Conservation (phyloP, 1,284 basidiomycete genomes). For the Dichomitus squalens region DNA sequence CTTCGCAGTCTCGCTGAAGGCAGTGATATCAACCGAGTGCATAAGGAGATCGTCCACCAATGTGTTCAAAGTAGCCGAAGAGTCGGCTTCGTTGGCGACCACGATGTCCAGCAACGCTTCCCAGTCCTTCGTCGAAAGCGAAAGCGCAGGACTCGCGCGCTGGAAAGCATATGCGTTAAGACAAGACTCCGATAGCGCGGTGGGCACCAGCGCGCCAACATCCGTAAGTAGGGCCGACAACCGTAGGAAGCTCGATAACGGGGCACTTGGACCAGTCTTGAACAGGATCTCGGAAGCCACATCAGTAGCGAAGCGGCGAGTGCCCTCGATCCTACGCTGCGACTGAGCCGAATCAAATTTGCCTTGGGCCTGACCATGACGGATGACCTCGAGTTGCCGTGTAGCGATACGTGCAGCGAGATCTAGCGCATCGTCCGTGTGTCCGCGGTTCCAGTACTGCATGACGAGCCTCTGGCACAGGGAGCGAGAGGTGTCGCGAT, state of each 20-base stretch:
- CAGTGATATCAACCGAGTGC: slow-evolving; percentile 20
- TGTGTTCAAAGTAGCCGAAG: slow-evolving; percentile 20
- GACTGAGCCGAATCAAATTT: slow-evolving; percentile 18
- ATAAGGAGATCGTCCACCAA: slow-evolving; percentile 22
- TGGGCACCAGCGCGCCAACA: slow-evolving; percentile 18
- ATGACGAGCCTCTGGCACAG: slow-evolving; percentile 23
- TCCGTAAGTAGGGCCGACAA: slow-evolving; percentile 20
- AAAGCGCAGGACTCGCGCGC: slow-evolving; percentile 23
- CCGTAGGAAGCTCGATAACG: slow-evolving; percentile 16
- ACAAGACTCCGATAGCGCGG: slow-evolving; percentile 15
- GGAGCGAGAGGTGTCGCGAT: slow-evolving; percentile 18
- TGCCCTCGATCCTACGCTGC: slow-evolving; percentile 21
- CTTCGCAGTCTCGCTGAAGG: slow-evolving; percentile 20
- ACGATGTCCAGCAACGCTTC: slow-evolving; percentile 33
- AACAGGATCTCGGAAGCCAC: slow-evolving; percentile 11
- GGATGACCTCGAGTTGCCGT: slow-evolving; percentile 20
- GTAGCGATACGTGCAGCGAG: slow-evolving; percentile 17
- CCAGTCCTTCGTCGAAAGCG: slow-evolving; percentile 31
- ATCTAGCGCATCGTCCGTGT: slow-evolving; percentile 16
- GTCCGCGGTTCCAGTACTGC: slow-evolving; percentile 21
- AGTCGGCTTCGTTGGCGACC: slow-evolving; percentile 17
- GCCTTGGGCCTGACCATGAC: slow-evolving; percentile 13
- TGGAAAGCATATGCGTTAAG: slow-evolving; percentile 34
- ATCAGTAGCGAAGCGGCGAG: slow-evolving; percentile 21
- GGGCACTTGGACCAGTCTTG: not conserved